A percentile compares a stretch with the other conserved stretches of the same genome.
These are phyloP conservation scores for Leersia perrieri DNA, from an alignment of 176 grass and related monocot genomes.

Conservation along the genomic window DNA sequence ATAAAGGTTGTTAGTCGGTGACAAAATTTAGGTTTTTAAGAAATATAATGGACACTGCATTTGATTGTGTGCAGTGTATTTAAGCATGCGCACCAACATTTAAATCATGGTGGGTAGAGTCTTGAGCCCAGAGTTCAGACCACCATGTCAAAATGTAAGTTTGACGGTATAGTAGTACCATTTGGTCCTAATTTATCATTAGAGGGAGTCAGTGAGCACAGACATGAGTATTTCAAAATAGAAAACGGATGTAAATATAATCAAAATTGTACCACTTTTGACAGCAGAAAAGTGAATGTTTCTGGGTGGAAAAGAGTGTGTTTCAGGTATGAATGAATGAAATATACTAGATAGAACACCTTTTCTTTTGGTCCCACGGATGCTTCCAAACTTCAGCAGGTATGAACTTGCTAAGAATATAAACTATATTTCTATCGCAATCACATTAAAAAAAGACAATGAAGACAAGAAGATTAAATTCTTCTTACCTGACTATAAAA, in stretches of 20 bases:
- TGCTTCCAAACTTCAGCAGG: conserved; percentile 8
- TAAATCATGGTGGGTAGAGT: background rate
- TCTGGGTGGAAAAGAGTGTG: background rate
- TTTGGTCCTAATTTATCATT: conserved; percentile 4
- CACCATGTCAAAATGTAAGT: background rate
- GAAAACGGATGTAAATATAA: background rate
- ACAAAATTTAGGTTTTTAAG: conserved; percentile 7
- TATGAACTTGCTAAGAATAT: background rate
- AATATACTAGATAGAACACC: background rate
- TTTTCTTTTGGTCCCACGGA: conserved; percentile 19
- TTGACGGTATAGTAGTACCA: background rate
- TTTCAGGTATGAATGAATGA: conserved; percentile 28
- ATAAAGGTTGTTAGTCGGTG: background rate
- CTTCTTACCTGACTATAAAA: background rate
- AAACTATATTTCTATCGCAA: background rate
- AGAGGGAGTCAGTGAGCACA: background rate
- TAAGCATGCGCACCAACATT: background rate
- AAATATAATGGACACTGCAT: too few relatives aligned
- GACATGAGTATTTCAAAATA: conserved; percentile 2
- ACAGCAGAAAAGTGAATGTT: conserved; percentile 9
- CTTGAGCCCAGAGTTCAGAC: accelerated
- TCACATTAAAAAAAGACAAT: background rate
- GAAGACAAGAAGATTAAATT: background rate
- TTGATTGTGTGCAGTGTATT: background rate
- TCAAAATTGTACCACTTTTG: conserved; percentile 9